Conservation (phyloP, 495 filamentous ascomycete species). For the Podospora sp. region DNA sequence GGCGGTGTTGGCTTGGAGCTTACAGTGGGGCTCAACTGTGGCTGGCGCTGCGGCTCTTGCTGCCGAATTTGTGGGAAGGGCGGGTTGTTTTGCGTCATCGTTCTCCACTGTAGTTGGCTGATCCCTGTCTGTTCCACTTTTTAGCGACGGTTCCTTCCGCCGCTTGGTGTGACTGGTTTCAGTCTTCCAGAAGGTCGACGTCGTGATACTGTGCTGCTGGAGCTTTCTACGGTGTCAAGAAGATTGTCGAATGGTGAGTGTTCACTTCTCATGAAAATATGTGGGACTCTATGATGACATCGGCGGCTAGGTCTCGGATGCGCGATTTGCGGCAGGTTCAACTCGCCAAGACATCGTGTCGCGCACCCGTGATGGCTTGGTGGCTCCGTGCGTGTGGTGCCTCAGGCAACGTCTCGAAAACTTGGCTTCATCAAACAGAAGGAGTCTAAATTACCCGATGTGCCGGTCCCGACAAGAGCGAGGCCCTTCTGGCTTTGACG, state of each 20-base stretch:
- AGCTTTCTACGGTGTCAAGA: not conserved
- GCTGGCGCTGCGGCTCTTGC: constrained; percentile 1
- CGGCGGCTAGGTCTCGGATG: not conserved
- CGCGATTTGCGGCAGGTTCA: not conserved
- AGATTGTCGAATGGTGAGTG: too few relatives aligned
- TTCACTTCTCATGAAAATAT: too few relatives aligned
- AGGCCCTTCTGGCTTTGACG: too few relatives aligned
- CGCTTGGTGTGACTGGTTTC: not conserved
- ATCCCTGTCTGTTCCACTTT: not conserved
- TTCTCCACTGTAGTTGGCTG: not conserved
- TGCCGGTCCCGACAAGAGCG: too few relatives aligned
- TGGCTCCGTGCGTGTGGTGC: not conserved
- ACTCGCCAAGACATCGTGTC: not conserved
- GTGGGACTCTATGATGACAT: not conserved
- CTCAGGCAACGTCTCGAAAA: not conserved
- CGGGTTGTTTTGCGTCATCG: not conserved
- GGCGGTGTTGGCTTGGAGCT: not conserved
- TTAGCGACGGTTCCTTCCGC: not conserved
- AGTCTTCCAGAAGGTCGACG: not conserved
- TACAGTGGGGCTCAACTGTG: constrained; percentile 13
- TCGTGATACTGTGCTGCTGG: not conserved
- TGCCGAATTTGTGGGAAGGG: not conserved
- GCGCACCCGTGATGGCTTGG: not conserved
- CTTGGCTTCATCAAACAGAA: too few relatives aligned
- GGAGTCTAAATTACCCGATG: too few relatives aligned